Percentiles rank a stretch among this genome's conserved stretches.
These are phyloP conservation scores for Diaporthe longicolla DNA, from an alignment of 2,329 filamentous ascomycete species.

Conservation along the genomic window DNA sequence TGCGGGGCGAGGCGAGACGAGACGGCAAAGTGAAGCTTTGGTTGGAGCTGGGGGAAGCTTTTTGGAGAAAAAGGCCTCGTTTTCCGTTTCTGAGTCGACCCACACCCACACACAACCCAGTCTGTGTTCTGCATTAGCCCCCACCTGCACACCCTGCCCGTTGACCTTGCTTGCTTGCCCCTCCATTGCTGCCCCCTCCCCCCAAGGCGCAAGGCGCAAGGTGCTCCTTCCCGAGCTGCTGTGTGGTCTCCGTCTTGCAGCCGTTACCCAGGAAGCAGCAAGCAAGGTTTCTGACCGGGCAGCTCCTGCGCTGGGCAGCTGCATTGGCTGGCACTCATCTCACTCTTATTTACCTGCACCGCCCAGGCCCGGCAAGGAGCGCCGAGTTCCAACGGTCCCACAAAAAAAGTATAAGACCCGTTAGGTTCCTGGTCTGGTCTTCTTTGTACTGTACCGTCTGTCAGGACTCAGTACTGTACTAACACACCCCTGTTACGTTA, in stretches of 20 bases:
- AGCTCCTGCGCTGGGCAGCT: constrained; percentile 18
- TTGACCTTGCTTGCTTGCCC: constrained; percentile 19
- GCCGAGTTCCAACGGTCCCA: constrained; percentile 34
- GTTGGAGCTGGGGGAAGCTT: not conserved
- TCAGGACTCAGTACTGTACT: constrained; percentile 33
- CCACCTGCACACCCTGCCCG: constrained; percentile 9
- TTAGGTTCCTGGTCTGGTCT: constrained; percentile 30
- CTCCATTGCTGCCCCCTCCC: constrained; percentile 18
- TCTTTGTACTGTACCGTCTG: constrained; percentile 36
- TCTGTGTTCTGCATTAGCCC: constrained; percentile 36
- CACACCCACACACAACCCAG: constrained; percentile 10
- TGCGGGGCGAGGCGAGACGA: not conserved
- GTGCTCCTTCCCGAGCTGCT: constrained; percentile 5
- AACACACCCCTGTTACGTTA: constrained; percentile 27
- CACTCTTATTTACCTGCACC: not conserved
- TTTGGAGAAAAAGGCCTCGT: constrained; percentile 1
- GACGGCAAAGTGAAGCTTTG: not conserved
- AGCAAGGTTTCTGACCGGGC: constrained; percentile 17
- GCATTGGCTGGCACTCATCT: constrained; percentile 15
- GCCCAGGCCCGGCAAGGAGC: constrained; percentile 23
- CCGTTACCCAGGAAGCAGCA: constrained; percentile 6
- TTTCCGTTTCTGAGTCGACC: constrained; percentile 24
- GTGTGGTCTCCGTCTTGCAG: not conserved
- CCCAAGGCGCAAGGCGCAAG: constrained; percentile 13
- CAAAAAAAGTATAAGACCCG: constrained; percentile 38